A percentile compares a stretch with the other conserved stretches of the same genome.
Evolutionary conservation across 768 basidiomycete species (phyloP).

Genomic region (Hortiboletus campestris): DNA sequence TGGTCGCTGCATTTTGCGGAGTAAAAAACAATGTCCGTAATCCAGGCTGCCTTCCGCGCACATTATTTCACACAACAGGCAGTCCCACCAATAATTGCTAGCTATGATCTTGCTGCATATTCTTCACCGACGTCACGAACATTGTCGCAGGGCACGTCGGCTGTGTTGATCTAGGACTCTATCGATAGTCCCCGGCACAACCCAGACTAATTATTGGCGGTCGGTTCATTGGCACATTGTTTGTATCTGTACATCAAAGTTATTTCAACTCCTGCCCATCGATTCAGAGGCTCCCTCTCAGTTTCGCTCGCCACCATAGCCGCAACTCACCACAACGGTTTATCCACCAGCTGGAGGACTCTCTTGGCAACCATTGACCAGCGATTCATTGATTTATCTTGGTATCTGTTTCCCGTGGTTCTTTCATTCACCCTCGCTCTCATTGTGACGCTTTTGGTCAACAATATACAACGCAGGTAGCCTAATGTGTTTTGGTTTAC

Average conservation of each 20-base stretch:
- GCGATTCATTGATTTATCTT: conserved; percentile 43
- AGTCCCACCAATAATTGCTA: conserved; percentile 34
- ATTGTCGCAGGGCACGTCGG: conserved; percentile 47
- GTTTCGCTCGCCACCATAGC: conserved; percentile 41
- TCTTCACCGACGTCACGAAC: not conserved
- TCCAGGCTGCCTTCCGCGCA: conserved; percentile 51
- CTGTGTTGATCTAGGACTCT: conserved; percentile 53
- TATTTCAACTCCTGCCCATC: conserved; percentile 46
- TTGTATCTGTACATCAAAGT: conserved; percentile 49
- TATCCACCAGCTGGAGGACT: conserved; percentile 59
- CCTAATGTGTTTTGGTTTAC: conserved; percentile 47
- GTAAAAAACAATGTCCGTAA: conserved; percentile 44
- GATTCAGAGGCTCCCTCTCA: conserved; percentile 41
- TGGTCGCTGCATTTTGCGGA: conserved; percentile 50
- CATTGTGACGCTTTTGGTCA: conserved; percentile 43
- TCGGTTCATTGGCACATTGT: conserved; percentile 39
- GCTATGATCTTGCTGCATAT: conserved; percentile 5
- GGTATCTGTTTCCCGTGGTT: conserved; percentile 54
- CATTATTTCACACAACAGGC: conserved; percentile 45
- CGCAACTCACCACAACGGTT: conserved; percentile 49
- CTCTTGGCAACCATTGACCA: conserved; percentile 45
- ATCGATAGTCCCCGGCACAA: conserved; percentile 54
- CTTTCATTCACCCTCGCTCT: conserved; percentile 46
- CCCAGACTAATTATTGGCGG: conserved; percentile 51
- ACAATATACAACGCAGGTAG: conserved; percentile 51